These are phyloP conservation scores for Mycena vitilis DNA, from an alignment of 768 basidiomycete species.

Conservation along the genomic window DNA sequence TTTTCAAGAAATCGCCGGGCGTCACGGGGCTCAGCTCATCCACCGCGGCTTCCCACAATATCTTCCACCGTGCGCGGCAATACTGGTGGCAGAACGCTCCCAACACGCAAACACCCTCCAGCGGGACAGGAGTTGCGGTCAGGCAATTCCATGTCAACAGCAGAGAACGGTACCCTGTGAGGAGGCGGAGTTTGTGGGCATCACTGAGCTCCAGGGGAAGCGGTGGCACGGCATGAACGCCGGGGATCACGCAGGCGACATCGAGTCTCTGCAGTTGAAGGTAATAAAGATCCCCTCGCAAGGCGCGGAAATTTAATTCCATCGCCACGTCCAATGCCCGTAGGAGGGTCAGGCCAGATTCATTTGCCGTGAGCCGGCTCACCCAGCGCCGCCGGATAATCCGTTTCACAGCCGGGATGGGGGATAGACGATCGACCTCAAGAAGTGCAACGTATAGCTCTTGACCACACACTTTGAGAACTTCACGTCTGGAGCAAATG, in stretches of 20 bases:
- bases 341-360: background rate
- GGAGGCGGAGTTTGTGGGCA: slow-evolving; percentile 15
- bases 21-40: too few relatives aligned
- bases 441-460: slow-evolving; percentile 11
- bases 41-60: background rate
- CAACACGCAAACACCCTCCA: background rate
- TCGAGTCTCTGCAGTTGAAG: slow-evolving; percentile 7
- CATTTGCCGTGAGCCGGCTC: background rate
- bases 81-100: background rate
- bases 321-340: slow-evolving; percentile 3
- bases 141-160: slow-evolving; percentile 11
- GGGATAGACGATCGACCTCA: background rate
- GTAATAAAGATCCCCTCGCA: slow-evolving; percentile 17
- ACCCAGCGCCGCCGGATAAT: background rate
- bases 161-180: slow-evolving; percentile 17
- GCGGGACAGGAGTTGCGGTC: background rate
- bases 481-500: background rate
- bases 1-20: background rate
- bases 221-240: background rate
- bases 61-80: background rate
- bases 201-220: slow-evolving; percentile 3
- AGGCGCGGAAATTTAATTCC: background rate
- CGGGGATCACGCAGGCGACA: background rate
- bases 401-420: background rate
- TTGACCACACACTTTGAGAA: background rate